These are phyloP conservation scores for Lathyrus tuberosus DNA, from an alignment of 306 rosid species.

Conservation along the genomic window DNA sequence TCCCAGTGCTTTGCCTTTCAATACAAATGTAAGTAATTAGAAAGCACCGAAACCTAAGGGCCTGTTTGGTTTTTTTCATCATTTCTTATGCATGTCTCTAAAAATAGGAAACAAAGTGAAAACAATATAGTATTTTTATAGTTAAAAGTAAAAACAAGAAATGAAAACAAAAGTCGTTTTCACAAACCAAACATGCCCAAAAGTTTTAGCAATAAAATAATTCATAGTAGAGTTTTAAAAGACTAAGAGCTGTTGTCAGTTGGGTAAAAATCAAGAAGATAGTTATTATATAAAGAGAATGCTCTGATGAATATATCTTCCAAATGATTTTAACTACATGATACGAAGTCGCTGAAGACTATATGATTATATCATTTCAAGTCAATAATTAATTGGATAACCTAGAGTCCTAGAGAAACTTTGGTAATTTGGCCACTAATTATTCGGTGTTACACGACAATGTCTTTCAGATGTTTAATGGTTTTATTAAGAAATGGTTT, in stretches of 20 bases:
- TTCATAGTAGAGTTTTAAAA: background rate
- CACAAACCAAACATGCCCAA: background rate
- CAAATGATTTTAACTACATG: no score
- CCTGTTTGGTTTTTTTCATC: background rate
- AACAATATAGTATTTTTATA: background rate
- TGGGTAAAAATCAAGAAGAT: background rate
- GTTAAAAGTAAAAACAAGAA: background rate
- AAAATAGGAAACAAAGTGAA: background rate
- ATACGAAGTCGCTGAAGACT: no score
- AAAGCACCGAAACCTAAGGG: background rate
- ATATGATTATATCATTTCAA: no score
- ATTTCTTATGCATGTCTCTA: background rate
- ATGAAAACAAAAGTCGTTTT: background rate
- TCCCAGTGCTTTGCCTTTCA: conserved; percentile 93
- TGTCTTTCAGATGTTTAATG: background rate
- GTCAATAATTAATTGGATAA: no score
- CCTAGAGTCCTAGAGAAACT: background rate
- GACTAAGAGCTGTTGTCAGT: conserved; percentile 20
- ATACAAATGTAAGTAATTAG: conserved; percentile 31
- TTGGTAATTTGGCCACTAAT: conserved; percentile 7
- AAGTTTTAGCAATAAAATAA: background rate
- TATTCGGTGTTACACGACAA: background rate
- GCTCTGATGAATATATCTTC: no score
- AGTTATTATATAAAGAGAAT: background rate
- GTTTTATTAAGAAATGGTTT: background rate